Percentiles rank a stretch among this genome's conserved stretches.
Evolutionary conservation across 208 protist genomes (phyloP).

Genomic region (Wallacemonas collosoma): DNA sequence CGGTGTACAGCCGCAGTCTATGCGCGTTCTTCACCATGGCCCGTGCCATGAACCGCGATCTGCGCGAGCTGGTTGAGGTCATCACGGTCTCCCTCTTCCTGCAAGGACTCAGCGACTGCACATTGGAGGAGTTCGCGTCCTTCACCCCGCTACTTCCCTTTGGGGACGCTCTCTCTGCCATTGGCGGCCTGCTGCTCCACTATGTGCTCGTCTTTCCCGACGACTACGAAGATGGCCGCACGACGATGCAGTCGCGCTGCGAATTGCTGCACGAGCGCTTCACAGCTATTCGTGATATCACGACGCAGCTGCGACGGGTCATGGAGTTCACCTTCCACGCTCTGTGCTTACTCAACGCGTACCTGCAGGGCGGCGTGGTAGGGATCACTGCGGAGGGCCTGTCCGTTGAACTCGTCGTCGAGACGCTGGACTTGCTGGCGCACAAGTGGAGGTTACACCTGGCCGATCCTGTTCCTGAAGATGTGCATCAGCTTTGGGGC

Average conservation of each 20-base stretch:
- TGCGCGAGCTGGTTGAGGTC: constrained; percentile 86
- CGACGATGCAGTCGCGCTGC: constrained; percentile 59
- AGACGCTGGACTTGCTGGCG: constrained; percentile 59
- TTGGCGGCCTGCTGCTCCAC: constrained; percentile 82
- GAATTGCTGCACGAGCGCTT: constrained; percentile 71
- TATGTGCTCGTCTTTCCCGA: constrained; percentile 87
- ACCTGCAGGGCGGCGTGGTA: constrained; percentile 45
- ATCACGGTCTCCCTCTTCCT: constrained; percentile 77
- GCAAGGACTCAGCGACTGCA: constrained; percentile 56
- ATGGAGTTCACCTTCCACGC: constrained; percentile 84
- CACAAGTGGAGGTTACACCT: constrained; percentile 79
- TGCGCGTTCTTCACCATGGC: constrained; percentile 85
- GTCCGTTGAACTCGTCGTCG: constrained; percentile 37
- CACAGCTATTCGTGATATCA: constrained; percentile 62
- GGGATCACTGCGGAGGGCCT: constrained; percentile 25
- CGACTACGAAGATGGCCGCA: constrained; percentile 76
- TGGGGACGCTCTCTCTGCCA: constrained; percentile 62
- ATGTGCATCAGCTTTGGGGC: constrained; percentile 57
- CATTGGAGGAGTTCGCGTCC: constrained; percentile 52
- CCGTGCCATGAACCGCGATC: constrained; percentile 65
- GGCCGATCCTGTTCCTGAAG: constrained; percentile 52
- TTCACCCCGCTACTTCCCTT: constrained; percentile 69
- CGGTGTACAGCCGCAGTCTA: constrained; percentile 87
- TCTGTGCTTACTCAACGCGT: constrained; percentile 78
- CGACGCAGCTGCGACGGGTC: constrained; percentile 57